Evolutionary conservation across 495 filamentous ascomycete genomes (phyloP).

Genomic region (Aspergillus funiculosus): DNA sequence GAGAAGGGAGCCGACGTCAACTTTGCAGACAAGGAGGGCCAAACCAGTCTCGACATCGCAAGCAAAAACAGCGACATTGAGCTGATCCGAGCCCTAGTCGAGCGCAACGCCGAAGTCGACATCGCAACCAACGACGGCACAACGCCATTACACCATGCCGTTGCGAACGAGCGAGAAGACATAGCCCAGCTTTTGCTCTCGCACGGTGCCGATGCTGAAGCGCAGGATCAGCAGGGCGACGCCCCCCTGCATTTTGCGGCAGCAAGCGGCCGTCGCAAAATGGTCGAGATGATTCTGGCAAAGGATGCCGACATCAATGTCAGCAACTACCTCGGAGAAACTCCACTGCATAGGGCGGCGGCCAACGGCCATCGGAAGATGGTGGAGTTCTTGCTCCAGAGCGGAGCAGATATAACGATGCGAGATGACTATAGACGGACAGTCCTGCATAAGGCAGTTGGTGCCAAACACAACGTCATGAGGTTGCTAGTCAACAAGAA

Average conservation of each 20-base stretch:
- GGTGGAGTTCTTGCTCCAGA: conserved; percentile 33
- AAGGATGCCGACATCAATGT: conserved; percentile 39
- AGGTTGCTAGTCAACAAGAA: conserved; percentile 20
- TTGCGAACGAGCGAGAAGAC: conserved; percentile 27
- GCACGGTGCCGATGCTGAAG: conserved; percentile 25
- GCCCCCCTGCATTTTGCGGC: conserved; percentile 39
- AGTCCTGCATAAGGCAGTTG: conserved; percentile 24
- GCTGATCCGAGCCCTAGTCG: conserved; percentile 6
- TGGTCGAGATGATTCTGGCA: conserved; percentile 37
- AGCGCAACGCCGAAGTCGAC: conserved; percentile 6
- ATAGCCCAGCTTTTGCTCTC: conserved; percentile 28
- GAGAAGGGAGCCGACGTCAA: conserved; percentile 37
- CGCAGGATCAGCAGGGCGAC: conserved; percentile 20
- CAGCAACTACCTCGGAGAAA: conserved; percentile 26
- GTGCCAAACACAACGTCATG: conserved; percentile 26
- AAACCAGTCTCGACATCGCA: conserved; percentile 35
- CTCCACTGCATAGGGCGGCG: conserved; percentile 40
- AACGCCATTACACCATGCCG: conserved; percentile 32
- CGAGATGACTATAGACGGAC: conserved; percentile 18
- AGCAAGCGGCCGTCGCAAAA: conserved; percentile 25
- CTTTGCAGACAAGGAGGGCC: conserved; percentile 24
- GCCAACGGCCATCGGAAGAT: conserved; percentile 32
- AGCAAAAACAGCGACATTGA: conserved; percentile 11
- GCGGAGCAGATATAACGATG: conserved; percentile 31
- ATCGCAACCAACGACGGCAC: conserved; percentile 18